Evolutionary conservation across 352 stramenopile genomes (phyloP).

Genomic region (Phytophthora idaei): DNA sequence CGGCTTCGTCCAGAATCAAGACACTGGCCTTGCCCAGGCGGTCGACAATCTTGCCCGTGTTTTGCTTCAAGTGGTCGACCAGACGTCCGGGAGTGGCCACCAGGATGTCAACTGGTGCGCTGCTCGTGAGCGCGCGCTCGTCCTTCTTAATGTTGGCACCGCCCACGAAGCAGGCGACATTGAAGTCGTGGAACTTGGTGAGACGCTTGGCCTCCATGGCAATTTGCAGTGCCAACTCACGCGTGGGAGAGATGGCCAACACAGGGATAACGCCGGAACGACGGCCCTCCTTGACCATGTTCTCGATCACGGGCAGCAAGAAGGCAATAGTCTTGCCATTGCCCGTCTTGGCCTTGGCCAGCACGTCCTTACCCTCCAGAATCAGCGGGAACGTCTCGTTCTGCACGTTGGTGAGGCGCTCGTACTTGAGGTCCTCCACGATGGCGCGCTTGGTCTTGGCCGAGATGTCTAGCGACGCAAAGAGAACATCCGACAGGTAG

Average conservation of each 20-base stretch:
- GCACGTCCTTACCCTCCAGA: constrained; percentile 85
- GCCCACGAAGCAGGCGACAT: constrained; percentile 76
- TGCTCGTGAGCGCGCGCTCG: constrained; percentile 38
- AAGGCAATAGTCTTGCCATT: constrained; percentile 93
- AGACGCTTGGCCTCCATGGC: constrained; percentile 88
- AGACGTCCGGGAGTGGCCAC: constrained; percentile 96
- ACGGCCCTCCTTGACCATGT: constrained; percentile 67
- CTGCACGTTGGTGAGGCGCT: constrained; percentile 91
- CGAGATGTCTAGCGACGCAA: constrained; percentile 63
- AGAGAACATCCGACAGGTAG: constrained; percentile 65
- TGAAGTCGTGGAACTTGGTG: constrained; percentile 82
- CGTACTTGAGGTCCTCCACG: constrained; percentile 84
- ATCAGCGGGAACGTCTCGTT: constrained; percentile 81
- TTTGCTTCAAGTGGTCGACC: constrained; percentile 95
- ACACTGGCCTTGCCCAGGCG: constrained; percentile 55
- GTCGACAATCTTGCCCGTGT: constrained; percentile 83
- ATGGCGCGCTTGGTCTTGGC: constrained; percentile 69
- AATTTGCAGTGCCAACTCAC: constrained; percentile 97
- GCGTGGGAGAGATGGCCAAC: constrained; percentile 95
- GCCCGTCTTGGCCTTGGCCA: constrained; percentile 92
- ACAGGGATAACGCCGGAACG: constrained; percentile 84
- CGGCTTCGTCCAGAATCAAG: constrained; percentile 95
- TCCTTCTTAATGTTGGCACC: constrained; percentile 91
- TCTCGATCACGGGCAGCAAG: constrained; percentile 80
- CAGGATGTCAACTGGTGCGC: constrained; percentile 87